A percentile compares a stretch with the other conserved stretches of the same genome.
Conservation (phyloP, 495 filamentous ascomycete genomes). For the Chaetomium tenue region DNA sequence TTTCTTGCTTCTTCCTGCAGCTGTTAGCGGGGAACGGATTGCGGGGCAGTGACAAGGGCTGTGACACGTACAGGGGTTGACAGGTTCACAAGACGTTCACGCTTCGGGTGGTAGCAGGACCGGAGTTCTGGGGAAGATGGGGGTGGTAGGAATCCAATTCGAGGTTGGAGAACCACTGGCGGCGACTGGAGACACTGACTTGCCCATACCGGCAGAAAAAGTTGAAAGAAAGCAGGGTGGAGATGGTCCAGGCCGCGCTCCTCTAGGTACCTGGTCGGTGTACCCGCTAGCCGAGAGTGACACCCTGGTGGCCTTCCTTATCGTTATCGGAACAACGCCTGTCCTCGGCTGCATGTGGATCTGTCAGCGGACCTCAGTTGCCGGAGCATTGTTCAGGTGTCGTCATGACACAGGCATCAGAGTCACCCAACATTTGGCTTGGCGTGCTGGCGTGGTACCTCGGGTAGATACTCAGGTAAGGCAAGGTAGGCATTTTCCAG, state of each 20-base stretch:
- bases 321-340: conserved; percentile 14
- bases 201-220: conserved; percentile 33
- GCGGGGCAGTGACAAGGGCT: conserved; percentile 25
- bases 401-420: background rate
- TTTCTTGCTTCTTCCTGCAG: conserved; percentile 23
- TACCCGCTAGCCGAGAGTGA: conserved; percentile 12
- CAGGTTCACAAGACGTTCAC: background rate
- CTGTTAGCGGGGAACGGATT: conserved; percentile 35
- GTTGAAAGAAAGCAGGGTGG: conserved; percentile 39
- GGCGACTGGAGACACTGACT: conserved; percentile 14
- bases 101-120: background rate
- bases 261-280: conserved; percentile 23
- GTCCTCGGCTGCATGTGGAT: background rate
- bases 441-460: too few relatives aligned
- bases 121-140: background rate
- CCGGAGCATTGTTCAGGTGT: background rate
- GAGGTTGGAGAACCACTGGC: conserved; percentile 11
- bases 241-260: conserved; percentile 27
- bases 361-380: background rate
- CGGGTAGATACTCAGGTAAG: too few relatives aligned
- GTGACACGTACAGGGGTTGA: conserved; percentile 16
- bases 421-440: too few relatives aligned
- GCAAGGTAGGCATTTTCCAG: too few relatives aligned
- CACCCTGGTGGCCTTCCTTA: conserved; percentile 6
- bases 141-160: conserved; percentile 9